Percentiles rank a stretch among this genome's conserved stretches.
Conservation (phyloP, 768 basidiomycete species). For the Pulveroboletus sp. region DNA sequence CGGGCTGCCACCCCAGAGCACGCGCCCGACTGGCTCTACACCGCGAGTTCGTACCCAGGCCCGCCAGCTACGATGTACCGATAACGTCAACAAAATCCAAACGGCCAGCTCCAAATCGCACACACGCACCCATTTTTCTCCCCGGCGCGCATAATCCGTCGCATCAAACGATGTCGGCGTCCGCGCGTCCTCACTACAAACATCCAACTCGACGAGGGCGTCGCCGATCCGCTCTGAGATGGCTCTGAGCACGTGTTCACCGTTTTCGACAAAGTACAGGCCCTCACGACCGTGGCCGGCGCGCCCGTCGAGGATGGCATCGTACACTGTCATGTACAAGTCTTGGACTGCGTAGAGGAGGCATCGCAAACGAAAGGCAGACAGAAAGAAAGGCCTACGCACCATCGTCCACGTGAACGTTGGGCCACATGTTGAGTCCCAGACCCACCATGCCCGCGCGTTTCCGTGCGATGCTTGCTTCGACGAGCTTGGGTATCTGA, state of each 20-base stretch:
- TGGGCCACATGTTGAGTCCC: slow-evolving; percentile 58
- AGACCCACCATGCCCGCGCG: slow-evolving; percentile 54
- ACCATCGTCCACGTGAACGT: slow-evolving; percentile 50
- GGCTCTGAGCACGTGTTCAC: slow-evolving; percentile 42
- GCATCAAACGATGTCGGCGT: slow-evolving; percentile 42
- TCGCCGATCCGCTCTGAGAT: slow-evolving; percentile 38
- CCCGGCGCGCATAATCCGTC: slow-evolving; percentile 1
- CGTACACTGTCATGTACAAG: slow-evolving; percentile 42
- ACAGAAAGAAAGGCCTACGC: background rate
- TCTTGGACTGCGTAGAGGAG: slow-evolving; percentile 16
- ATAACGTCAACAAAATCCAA: background rate
- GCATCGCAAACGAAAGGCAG: background rate
- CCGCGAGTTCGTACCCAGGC: slow-evolving; percentile 17
- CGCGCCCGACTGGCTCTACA: slow-evolving; percentile 12
- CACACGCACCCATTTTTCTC: background rate
- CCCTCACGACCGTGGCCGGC: slow-evolving; percentile 35
- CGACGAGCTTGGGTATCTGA: slow-evolving; percentile 50
- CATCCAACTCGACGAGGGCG: slow-evolving; percentile 6
- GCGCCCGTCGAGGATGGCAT: slow-evolving; percentile 24
- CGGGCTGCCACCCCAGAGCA: slow-evolving; percentile 21
- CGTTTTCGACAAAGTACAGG: slow-evolving; percentile 49
- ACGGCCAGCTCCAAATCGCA: too few relatives aligned
- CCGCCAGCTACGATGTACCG: slow-evolving; percentile 4
- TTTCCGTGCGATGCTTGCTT: slow-evolving; percentile 41
- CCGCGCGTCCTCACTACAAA: background rate